Evolutionary conservation across 2,329 filamentous ascomycete species (phyloP).

Genomic region (Diaporthe capsici): DNA sequence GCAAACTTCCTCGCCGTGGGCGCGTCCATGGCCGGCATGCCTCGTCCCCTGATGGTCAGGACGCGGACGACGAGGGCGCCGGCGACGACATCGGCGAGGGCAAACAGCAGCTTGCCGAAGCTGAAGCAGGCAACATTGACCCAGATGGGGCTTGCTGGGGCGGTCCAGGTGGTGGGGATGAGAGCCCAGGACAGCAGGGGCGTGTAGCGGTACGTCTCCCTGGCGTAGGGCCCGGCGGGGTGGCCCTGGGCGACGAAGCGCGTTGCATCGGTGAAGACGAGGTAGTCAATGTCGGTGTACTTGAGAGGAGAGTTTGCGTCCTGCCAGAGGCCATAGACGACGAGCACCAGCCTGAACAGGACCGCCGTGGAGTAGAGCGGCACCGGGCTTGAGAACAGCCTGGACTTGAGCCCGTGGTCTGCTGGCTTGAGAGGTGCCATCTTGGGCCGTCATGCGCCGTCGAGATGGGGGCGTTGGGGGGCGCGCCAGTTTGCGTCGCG

Average conservation of each 20-base stretch:
- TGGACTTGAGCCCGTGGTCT: conserved; percentile 41
- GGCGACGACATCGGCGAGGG: conserved; percentile 84
- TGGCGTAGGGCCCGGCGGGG: conserved; percentile 79
- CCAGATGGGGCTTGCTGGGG: conserved; percentile 47
- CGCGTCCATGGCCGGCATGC: conserved; percentile 56
- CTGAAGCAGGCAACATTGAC: conserved; percentile 72
- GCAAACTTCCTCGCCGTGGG: conserved; percentile 80
- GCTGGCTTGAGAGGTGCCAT: conserved; percentile 27
- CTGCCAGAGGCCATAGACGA: conserved; percentile 93
- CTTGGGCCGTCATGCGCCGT: background rate
- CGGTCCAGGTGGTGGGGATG: conserved; percentile 77
- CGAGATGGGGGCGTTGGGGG: background rate
- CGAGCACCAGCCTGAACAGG: conserved; percentile 78
- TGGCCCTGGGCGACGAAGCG: conserved; percentile 77
- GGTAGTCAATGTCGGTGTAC: conserved; percentile 99
- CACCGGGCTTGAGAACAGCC: conserved; percentile 55
- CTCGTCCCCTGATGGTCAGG: conserved; percentile 51
- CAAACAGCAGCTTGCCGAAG: conserved; percentile 90
- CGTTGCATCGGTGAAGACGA: conserved; percentile 96
- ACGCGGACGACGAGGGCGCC: conserved; percentile 79
- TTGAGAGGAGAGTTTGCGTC: conserved; percentile 93
- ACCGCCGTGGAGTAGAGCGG: conserved; percentile 71
- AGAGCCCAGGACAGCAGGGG: conserved; percentile 93
- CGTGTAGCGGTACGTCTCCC: conserved; percentile 97
- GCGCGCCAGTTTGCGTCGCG: background rate